Conservation (phyloP, 768 basidiomycete species). For the Podaxis sp. region DNA sequence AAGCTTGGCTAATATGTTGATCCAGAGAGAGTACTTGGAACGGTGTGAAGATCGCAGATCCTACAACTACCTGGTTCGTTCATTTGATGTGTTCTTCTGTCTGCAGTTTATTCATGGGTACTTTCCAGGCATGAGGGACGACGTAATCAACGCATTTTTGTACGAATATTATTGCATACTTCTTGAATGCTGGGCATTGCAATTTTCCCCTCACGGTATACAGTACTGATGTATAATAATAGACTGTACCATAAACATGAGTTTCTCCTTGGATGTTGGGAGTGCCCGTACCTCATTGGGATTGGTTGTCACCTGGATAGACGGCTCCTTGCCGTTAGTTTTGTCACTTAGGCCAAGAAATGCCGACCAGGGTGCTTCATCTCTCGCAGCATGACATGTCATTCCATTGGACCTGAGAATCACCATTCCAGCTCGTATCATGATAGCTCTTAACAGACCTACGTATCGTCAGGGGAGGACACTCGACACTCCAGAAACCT, state of each 20-base stretch:
- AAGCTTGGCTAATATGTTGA: slow-evolving; percentile 1
- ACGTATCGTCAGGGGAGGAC: no score
- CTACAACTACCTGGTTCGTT: slow-evolving; percentile 69
- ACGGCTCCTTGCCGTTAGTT: no score
- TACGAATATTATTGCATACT: neutral
- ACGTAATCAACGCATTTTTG: neutral
- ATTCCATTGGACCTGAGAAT: neutral
- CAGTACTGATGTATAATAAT: slow-evolving; percentile 3
- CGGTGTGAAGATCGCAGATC: slow-evolving; percentile 84
- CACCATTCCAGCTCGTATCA: neutral
- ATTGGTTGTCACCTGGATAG: no score
- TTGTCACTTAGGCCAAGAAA: neutral
- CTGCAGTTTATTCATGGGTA: neutral
- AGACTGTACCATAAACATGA: neutral
- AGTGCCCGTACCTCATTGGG: no score
- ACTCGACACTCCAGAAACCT: neutral
- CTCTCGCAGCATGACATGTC: neutral
- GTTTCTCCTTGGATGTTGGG: neutral
- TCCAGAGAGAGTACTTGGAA: slow-evolving; percentile 90
- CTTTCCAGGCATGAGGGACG: slow-evolving; percentile 12
- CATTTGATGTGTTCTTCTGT: neutral
- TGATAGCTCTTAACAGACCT: neutral
- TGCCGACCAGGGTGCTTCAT: no score
- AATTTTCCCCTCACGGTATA: neutral
- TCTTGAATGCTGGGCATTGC: neutral